Percentiles rank a stretch among this genome's conserved stretches.
Evolutionary conservation across 495 filamentous ascomycete species (phyloP).

Genomic region (Hypomontagnella submonticulosa): DNA sequence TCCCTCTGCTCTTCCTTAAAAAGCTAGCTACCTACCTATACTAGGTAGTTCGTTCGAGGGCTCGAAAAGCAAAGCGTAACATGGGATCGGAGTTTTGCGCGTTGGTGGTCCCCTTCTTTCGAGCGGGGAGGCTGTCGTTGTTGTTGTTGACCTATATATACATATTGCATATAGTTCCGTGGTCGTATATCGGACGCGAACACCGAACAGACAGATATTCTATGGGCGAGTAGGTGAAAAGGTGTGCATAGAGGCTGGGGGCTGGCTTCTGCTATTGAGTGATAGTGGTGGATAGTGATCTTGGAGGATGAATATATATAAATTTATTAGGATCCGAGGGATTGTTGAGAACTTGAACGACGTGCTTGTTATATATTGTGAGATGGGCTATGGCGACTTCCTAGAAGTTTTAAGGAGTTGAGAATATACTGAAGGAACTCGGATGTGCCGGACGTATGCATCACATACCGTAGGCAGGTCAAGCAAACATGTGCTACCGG

Average conservation of each 20-base stretch:
- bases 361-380: not conserved
- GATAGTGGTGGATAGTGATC: too few species aligned
- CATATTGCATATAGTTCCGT: conserved; percentile 2
- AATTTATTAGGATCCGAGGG: not conserved
- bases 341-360: too few species aligned
- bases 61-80: conserved; percentile 2
- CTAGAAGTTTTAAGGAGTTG: not conserved
- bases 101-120: not conserved
- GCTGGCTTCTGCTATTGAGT: not conserved
- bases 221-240: not conserved
- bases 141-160: conserved; percentile 9
- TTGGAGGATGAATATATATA: not conserved
- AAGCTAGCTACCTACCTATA: too few species aligned
- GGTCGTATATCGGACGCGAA: conserved; percentile 6
- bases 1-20: conserved; percentile 4
- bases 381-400: not conserved
- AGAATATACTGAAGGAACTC: too few species aligned
- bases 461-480: too few species aligned
- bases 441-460: too few species aligned
- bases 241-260: conserved; percentile 11
- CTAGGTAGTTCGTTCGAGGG: not conserved
- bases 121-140: not conserved
- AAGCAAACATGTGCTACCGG: too few species aligned
- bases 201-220: not conserved
- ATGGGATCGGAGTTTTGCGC: conserved; percentile 21